Percentiles rank a stretch among this genome's conserved stretches.
phyloP scores from a whole-genome alignment of 1,139 yeast species.

The Geotrichum cucujoidarum region DNA sequence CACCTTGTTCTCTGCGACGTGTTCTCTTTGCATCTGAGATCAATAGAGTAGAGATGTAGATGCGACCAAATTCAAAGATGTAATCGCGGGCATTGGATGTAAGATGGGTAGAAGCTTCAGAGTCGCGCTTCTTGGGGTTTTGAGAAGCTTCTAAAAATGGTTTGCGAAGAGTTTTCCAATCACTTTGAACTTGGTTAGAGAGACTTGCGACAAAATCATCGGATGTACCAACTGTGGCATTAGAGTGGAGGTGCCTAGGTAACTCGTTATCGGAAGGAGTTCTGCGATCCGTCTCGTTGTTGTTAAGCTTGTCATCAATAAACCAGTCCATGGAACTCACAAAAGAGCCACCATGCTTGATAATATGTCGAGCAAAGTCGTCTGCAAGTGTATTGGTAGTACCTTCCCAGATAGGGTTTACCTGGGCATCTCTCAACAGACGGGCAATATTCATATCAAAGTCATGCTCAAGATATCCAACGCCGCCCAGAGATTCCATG shows the following conservation, averaged over 20 bases:
- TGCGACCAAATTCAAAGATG: slow-evolving; percentile 26
- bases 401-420: slow-evolving; percentile 36
- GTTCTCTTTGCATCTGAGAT: slow-evolving; percentile 21
- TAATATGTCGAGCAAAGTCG: slow-evolving; percentile 28
- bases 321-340: slow-evolving; percentile 21
- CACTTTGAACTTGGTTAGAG: background rate
- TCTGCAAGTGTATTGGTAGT: slow-evolving; percentile 35
- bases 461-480: slow-evolving; percentile 35
- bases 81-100: slow-evolving; percentile 23
- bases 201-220: background rate
- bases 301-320: slow-evolving; percentile 14
- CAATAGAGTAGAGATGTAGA: slow-evolving; percentile 23
- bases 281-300: background rate
- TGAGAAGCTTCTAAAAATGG: background rate
- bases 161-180: slow-evolving; percentile 5
- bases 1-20: background rate
- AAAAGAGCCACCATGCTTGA: slow-evolving; percentile 20
- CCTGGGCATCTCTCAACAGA: slow-evolving; percentile 33
- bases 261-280: background rate
- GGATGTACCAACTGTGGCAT: slow-evolving; percentile 7
- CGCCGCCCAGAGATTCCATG: slow-evolving; percentile 36
- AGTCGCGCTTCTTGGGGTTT: slow-evolving; percentile 2
- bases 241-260: background rate
- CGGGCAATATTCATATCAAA: slow-evolving; percentile 31
- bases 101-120: slow-evolving; percentile 18